phyloP scores from a whole-genome alignment of 345 rosid genomes.

The Eucalyptus paniculata region DNA sequence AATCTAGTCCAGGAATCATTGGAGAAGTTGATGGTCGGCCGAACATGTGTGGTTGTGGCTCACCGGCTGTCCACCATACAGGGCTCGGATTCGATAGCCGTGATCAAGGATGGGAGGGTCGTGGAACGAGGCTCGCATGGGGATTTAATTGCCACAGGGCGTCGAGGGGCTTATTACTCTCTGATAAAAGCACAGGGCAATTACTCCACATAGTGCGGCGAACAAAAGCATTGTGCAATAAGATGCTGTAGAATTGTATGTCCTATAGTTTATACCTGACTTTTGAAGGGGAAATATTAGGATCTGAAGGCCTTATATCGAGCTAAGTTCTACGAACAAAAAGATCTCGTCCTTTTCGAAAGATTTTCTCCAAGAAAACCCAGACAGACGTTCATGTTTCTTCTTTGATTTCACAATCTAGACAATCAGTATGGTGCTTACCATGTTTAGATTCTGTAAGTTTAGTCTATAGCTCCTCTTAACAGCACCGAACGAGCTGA shows the following conservation, averaged over 20 bases:
- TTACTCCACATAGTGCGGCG: background rate
- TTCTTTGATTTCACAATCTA: background rate
- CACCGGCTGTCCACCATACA: conserved; percentile 25
- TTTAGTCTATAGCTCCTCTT: background rate
- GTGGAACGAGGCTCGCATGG: conserved; percentile 26
- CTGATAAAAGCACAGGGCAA: conserved; percentile 12
- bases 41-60: conserved; percentile 29
- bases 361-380: background rate
- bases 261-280: background rate
- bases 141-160: conserved; percentile 3
- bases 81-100: conserved; percentile 14
- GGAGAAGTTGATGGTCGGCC: conserved; percentile 27
- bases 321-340: background rate
- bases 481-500: background rate
- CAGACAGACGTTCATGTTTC: background rate
- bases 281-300: background rate
- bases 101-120: conserved; percentile 27
- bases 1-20: conserved; percentile 24
- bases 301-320: background rate
- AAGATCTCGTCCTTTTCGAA: background rate
- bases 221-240: background rate
- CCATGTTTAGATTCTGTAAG: background rate
- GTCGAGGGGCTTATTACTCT: conserved; percentile 17
- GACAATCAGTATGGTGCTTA: background rate
- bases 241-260: background rate